Conservation (phyloP, 345 rosid species). For the Populus pruinosa region DNA sequence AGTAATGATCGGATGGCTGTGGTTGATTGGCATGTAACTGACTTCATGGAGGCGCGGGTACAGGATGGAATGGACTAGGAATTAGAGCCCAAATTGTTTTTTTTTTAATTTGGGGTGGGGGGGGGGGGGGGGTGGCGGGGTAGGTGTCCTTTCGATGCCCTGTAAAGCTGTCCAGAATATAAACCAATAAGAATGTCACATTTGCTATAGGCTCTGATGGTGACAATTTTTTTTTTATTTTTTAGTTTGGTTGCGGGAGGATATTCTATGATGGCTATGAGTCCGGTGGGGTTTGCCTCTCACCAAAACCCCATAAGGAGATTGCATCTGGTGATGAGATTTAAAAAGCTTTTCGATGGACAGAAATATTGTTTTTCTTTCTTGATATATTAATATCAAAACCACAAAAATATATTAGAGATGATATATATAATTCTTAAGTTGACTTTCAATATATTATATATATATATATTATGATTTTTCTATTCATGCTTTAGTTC, state of each 20-base stretch:
- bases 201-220: background rate
- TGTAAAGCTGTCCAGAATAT: background rate
- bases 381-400: too few relatives aligned
- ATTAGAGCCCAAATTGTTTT: background rate
- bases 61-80: background rate
- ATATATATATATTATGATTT: too few relatives aligned
- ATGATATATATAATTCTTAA: too few relatives aligned
- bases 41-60: slow-evolving; percentile 16
- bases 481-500: too few relatives aligned
- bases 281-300: background rate
- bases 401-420: too few relatives aligned
- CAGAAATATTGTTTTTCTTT: too few relatives aligned
- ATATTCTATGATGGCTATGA: background rate
- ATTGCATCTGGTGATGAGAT: too few relatives aligned
- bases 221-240: background rate
- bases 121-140: background rate
- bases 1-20: slow-evolving; percentile 22
- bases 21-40: background rate
- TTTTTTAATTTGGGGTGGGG: too few relatives aligned
- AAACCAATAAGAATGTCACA: background rate
- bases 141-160: slow-evolving; percentile 7
- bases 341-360: too few relatives aligned
- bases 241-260: too few relatives aligned
- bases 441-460: too few relatives aligned
- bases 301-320: too few relatives aligned